Percentiles rank a stretch among this genome's conserved stretches.
phyloP scores from a whole-genome alignment of 192 early-diverging fungal genomes.

The Geranomyces variabilis region DNA sequence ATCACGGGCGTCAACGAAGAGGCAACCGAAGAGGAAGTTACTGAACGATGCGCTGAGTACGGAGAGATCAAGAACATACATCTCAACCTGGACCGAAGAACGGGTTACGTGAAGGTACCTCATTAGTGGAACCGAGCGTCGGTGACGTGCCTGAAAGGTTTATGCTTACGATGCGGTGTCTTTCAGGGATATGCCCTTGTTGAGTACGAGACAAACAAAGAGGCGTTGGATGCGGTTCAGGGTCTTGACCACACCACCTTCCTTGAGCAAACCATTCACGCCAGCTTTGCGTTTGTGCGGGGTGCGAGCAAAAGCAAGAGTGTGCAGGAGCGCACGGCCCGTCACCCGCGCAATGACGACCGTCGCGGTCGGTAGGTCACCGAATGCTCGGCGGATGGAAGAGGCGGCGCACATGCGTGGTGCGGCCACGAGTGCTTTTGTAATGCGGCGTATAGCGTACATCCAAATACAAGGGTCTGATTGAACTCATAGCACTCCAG shows the following conservation, averaged over 20 bases:
- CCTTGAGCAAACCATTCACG: slow-evolving; percentile 72
- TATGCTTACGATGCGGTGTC: background rate
- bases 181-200: slow-evolving; percentile 87
- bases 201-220: slow-evolving; percentile 79
- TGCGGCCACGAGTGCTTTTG: no score
- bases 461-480: no score
- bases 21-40: slow-evolving; percentile 87
- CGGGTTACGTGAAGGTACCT: slow-evolving; percentile 90
- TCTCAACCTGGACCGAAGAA: slow-evolving; percentile 90
- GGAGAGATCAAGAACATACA: slow-evolving; percentile 91
- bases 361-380: background rate
- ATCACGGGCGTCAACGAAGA: slow-evolving; percentile 94
- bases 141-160: slow-evolving; percentile 13
- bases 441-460: no score
- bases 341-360: background rate
- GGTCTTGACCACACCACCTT: slow-evolving; percentile 72
- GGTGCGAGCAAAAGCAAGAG: slow-evolving; percentile 35
- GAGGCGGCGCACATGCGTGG: no score
- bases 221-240: slow-evolving; percentile 81
- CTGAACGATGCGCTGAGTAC: slow-evolving; percentile 82
- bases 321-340: slow-evolving; percentile 21
- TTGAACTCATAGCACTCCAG: no score
- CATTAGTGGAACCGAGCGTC: no score
- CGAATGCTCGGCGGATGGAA: no score
- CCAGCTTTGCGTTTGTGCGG: slow-evolving; percentile 87